These are phyloP conservation scores for Neurospora sp. DNA, from an alignment of 495 filamentous ascomycete genomes.

Conservation along the genomic window DNA sequence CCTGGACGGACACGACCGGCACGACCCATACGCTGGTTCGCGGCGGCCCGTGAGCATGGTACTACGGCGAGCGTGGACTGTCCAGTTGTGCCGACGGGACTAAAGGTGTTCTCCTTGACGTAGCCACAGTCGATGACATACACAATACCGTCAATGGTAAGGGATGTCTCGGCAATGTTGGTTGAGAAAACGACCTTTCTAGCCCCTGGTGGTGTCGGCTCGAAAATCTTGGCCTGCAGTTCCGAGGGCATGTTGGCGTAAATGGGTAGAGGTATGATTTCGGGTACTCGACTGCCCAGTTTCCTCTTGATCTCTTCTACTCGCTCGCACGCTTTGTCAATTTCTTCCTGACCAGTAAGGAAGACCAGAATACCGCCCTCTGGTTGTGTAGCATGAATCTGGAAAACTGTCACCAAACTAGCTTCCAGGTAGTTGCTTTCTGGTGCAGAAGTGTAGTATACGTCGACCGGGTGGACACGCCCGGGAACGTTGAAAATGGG, in stretches of 20 bases:
- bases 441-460: conserved; percentile 84
- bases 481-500: conserved; percentile 97
- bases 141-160: conserved; percentile 85
- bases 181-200: conserved; percentile 83
- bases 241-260: conserved; percentile 85
- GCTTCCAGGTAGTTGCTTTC: conserved; percentile 93
- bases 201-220: conserved; percentile 69
- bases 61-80: conserved; percentile 90
- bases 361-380: conserved; percentile 87
- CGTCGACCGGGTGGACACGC: conserved; percentile 80
- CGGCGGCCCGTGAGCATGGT: conserved; percentile 87
- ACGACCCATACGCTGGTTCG: conserved; percentile 85
- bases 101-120: conserved; percentile 93
- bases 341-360: conserved; percentile 84
- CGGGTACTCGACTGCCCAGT: conserved; percentile 70
- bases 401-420: conserved; percentile 86
- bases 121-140: conserved; percentile 90
- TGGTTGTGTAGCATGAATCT: conserved; percentile 85
- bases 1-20: conserved; percentile 89
- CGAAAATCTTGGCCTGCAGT: conserved; percentile 79
- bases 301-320: conserved; percentile 72
- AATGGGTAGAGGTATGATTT: conserved; percentile 79
- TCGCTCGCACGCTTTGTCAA: conserved; percentile 73
- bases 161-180: conserved; percentile 81
- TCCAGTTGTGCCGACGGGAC: conserved; percentile 61